phyloP scores from a whole-genome alignment of 345 rosid genomes.

The Murraya koenigii region DNA sequence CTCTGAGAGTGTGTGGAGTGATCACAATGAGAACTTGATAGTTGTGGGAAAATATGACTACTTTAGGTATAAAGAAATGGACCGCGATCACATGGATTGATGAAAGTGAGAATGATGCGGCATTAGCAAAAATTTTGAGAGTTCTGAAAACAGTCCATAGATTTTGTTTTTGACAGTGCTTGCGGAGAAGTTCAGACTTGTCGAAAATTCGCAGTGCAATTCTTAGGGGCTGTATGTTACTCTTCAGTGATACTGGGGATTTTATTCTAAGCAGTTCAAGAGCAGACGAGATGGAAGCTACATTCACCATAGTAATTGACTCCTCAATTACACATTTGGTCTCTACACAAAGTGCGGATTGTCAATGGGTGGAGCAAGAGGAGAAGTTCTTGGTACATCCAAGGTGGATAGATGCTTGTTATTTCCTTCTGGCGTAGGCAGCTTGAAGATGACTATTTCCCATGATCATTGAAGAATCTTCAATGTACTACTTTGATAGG shows the following conservation, averaged over 20 bases:
- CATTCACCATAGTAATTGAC: not conserved
- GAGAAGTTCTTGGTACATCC: not conserved
- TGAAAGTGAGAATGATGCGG: slow-evolving; percentile 6
- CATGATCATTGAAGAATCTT: not conserved
- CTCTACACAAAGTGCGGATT: not conserved
- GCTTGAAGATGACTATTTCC: not conserved
- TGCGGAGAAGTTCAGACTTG: not conserved
- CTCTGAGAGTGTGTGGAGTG: not conserved
- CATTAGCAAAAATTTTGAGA: not conserved
- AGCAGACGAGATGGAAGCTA: slow-evolving; percentile 10
- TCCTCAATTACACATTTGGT: slow-evolving; percentile 12
- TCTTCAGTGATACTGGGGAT: not conserved
- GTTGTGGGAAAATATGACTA: not conserved
- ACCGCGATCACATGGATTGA: not conserved
- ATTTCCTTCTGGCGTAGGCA: not conserved
- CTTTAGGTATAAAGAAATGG: not conserved
- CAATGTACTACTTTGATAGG: too few relatives aligned
- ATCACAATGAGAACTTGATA: not conserved
- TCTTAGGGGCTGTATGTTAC: slow-evolving; percentile 1
- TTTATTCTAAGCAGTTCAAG: not conserved
- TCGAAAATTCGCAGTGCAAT: not conserved
- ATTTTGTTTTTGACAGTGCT: not conserved
- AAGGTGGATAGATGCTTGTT: not conserved
- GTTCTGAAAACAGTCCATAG: slow-evolving; percentile 5
- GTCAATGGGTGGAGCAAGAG: not conserved